Percentiles rank a stretch among this genome's conserved stretches.
These are phyloP conservation scores for Magnaporthiopsis poae DNA, from an alignment of 2,329 filamentous ascomycete species.

Conservation along the genomic window DNA sequence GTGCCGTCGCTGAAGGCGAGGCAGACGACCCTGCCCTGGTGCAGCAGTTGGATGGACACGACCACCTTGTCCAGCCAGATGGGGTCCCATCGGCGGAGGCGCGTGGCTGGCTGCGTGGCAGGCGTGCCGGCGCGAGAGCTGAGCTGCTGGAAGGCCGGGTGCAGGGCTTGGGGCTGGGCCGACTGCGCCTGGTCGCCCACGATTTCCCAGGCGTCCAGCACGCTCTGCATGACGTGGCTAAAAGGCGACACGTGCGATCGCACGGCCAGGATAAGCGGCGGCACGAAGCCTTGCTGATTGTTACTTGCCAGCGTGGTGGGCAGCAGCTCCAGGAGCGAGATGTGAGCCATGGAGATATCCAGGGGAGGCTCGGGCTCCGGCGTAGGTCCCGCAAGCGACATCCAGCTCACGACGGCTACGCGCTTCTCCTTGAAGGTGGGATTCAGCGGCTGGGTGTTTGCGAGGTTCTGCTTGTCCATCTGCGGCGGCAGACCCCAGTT, in stretches of 20 bases:
- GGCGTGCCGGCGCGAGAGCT: constrained; percentile 29
- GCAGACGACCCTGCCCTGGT: constrained; percentile 61
- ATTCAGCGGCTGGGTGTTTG: constrained; percentile 36
- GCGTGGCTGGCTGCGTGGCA: constrained; percentile 15
- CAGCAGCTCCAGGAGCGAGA: constrained; percentile 68
- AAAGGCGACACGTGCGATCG: constrained; percentile 49
- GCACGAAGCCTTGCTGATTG: constrained; percentile 41
- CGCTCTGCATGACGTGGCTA: constrained; percentile 46
- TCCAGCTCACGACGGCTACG: constrained; percentile 48
- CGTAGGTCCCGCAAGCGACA: constrained; percentile 31
- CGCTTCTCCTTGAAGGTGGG: constrained; percentile 46
- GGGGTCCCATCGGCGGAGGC: constrained; percentile 57
- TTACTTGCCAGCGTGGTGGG: constrained; percentile 51
- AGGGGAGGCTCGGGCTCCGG: constrained; percentile 26
- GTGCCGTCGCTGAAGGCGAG: constrained; percentile 72
- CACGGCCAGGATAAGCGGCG: constrained; percentile 60
- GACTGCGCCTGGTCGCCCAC: constrained; percentile 42
- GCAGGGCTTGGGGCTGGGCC: constrained; percentile 45
- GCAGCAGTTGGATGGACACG: constrained; percentile 56
- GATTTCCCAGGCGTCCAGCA: constrained; percentile 77
- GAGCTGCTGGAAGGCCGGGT: constrained; percentile 69
- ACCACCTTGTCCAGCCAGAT: constrained; percentile 60
- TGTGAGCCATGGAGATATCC: constrained; percentile 45
- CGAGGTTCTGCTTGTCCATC: constrained; percentile 43
- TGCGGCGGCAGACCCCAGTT: constrained; percentile 57